Conservation (phyloP, 805 yeast genomes). For the Candida tallmaniae region DNA sequence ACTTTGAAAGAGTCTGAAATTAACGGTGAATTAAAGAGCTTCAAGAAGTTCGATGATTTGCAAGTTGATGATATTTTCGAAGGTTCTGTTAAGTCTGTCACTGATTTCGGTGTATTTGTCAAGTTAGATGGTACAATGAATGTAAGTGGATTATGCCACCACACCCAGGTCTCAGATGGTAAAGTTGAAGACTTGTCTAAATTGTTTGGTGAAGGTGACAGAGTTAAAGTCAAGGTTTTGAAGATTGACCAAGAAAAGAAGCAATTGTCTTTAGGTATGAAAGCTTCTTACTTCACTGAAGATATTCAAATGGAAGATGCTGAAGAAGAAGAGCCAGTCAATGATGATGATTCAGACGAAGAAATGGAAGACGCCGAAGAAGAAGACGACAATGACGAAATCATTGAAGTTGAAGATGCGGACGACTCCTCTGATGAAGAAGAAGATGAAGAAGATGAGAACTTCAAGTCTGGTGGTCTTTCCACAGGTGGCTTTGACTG, state of each 20-base stretch:
- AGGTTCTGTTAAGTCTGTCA: slow-evolving; percentile 72
- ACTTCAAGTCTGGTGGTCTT: slow-evolving; percentile 44
- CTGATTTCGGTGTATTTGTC: slow-evolving; percentile 90
- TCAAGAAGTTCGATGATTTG: slow-evolving; percentile 64
- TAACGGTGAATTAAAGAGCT: slow-evolving; percentile 56
- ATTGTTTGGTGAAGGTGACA: slow-evolving; percentile 84
- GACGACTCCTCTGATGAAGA: slow-evolving; percentile 23
- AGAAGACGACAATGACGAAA: slow-evolving; percentile 31
- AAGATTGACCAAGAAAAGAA: slow-evolving; percentile 59
- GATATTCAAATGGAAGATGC: slow-evolving; percentile 27
- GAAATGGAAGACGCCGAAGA: slow-evolving; percentile 16
- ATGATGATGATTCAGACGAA: slow-evolving; percentile 12
- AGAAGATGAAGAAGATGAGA: slow-evolving; percentile 26
- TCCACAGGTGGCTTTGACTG: slow-evolving; percentile 90
- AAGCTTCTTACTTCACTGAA: slow-evolving; percentile 75
- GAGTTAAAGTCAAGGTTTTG: slow-evolving; percentile 80
- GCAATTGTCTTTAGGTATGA: slow-evolving; percentile 85
- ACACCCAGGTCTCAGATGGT: slow-evolving; percentile 75
- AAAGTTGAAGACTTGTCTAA: slow-evolving; percentile 51
- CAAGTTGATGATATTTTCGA: slow-evolving; percentile 66
- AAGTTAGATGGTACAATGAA: slow-evolving; percentile 69
- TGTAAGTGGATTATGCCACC: slow-evolving; percentile 85
- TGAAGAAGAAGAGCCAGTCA: slow-evolving; percentile 7
- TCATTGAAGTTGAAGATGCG: slow-evolving; percentile 32
- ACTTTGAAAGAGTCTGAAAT: slow-evolving; percentile 80